Evolutionary conservation across 768 basidiomycete genomes (phyloP), one percentile per base, ranked within the genome.

Genomic region (Suillus placidus): DNA sequence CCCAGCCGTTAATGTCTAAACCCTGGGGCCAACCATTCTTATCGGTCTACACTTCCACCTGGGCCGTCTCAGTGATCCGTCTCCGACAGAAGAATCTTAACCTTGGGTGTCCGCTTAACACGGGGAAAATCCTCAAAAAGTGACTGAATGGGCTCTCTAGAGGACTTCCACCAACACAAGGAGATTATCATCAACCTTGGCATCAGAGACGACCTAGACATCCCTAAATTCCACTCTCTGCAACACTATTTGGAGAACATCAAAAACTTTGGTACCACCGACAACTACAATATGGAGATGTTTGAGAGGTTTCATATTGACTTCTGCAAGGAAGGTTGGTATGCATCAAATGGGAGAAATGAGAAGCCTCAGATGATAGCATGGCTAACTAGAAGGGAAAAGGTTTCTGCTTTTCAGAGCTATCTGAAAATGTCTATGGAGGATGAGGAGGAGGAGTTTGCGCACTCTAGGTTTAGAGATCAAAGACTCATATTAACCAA

Each of bases 301-400:
- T 67, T 67, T 14, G 70, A 73, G 20, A 64, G 66, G 10, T 58
- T 68, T 9, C 81, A 84, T 63, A 83, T 83, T 47, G 77, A 82
- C 56, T 69, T 76, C 10, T 73, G 79, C 0, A 82, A 84, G 60
- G 74, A 79, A 23, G 79, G 75, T 1, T 82, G 78, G 56, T 18
- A 37, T 12, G 72, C 77, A 1, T 77, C 77, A 2, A 83, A 81
- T 65, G 62, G 62, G 6, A 74, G 73, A 26, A 76, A 83, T 35
- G 73, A 79, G 55, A 74, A 70, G 18, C n/a, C 67, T 9, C 81
- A 81, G 60, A 82, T 82, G 81, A 78, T 75, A 8, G 10, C 55
- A 1, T 81, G 79, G 78, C 70, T 82, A 0, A 71, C 76, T 37
- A 71, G 74, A 1, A 64, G 69, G 49, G 78, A 81, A 65, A 77